Conservation (phyloP, 2,329 filamentous ascomycete species). For the Colletotrichum endophyticum region DNA sequence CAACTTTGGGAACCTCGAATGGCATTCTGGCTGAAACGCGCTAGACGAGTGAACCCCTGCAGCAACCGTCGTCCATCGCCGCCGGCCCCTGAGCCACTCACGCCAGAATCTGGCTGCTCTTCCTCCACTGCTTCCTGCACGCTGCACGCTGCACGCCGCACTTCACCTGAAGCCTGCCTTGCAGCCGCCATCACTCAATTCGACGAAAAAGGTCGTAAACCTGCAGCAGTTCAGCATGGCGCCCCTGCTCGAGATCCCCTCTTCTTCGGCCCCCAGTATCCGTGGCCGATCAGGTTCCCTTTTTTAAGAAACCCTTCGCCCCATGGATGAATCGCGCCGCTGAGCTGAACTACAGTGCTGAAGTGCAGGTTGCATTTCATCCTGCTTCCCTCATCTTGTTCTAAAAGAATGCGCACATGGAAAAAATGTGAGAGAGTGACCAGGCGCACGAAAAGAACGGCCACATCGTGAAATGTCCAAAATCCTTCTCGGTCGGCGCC, state of each 20-base stretch:
- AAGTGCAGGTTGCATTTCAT: background rate
- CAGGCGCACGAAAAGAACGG: background rate
- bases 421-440: background rate
- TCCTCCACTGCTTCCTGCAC: background rate
- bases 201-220: background rate
- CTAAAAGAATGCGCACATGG: background rate
- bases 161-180: background rate
- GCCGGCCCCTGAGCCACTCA: conserved; percentile 6
- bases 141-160: background rate
- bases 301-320: background rate
- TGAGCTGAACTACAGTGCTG: background rate
- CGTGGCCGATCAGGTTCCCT: background rate
- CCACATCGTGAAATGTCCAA: background rate
- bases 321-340: background rate
- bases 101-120: background rate
- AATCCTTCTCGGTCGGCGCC: background rate
- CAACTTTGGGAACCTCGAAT: background rate
- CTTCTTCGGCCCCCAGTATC: background rate
- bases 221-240: background rate
- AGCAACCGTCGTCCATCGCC: background rate
- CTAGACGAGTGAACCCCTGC: conserved; percentile 11
- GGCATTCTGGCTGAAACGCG: conserved; percentile 17
- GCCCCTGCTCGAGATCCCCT: background rate
- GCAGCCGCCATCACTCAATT: background rate
- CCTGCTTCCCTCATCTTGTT: background rate